Evolutionary conservation across 345 rosid genomes (phyloP), one percentile per base, ranked within the genome.

Genomic region (Fremontodendron californicum): DNA sequence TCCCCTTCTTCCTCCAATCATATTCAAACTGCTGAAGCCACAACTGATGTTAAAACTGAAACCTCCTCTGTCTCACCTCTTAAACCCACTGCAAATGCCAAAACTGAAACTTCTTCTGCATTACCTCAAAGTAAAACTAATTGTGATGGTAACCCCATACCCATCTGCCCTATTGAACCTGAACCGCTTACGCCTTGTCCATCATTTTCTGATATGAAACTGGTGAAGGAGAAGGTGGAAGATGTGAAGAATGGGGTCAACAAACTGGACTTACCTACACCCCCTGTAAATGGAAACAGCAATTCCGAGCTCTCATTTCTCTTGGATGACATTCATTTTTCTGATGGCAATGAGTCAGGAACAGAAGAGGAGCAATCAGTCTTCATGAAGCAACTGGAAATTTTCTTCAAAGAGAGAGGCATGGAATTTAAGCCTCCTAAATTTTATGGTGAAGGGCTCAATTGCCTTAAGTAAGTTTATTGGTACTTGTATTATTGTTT

Each of bases 401-500:
- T 18, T 66, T 91, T 88, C 82, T 91, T 85, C 73, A 85, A 82
- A 67, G 93, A 88, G 68, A 89, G 77, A 75, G 75, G 80, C 75
- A 78, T 87, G 87, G 95, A 89, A 69, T 91, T 91, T 86, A 91
- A 87, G 79, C 89, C 93, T 75, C 95, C 93, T 8, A 91, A 88
- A 81, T 91, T 91, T 82, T 89, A 89, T 73, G 89, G 92, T 75
- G 93, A 88, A 67, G 89, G 85, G 35, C 80, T 91, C 78, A 91
- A 91, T 84, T 89, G 89, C 74, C 88, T 91, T 11, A 91, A 91
- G 95, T 91, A 82, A 81, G 88, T 84, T 80, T 21, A 29, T 35
- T 35, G 37, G 6, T 66, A 63, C 43, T 45, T 71, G 65, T 21
- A 48, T 49, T 67, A 1, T 45, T 40, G 46, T 35, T 43, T 37